phyloP scores from a whole-genome alignment of 129 eudicot genomes.

The Solidago caesia region DNA sequence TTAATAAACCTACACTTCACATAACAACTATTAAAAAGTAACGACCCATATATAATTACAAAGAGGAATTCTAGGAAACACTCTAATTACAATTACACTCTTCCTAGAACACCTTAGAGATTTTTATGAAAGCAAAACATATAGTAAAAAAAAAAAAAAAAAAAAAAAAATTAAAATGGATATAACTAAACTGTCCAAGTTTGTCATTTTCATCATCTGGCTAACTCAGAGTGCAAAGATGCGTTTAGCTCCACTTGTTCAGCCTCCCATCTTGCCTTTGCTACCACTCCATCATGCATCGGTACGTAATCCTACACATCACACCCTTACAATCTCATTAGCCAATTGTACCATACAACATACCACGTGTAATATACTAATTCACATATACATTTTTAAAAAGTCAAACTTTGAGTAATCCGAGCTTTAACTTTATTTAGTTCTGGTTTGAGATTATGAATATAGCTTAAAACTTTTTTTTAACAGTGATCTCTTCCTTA shows the following conservation, averaged over 20 bases:
- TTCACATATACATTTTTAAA: background rate
- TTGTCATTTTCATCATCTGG: slow-evolving; percentile 35
- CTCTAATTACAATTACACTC: slow-evolving; percentile 21
- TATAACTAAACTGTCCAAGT: background rate
- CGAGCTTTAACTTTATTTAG: no score
- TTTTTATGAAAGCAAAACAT: background rate
- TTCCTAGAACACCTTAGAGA: slow-evolving; percentile 12
- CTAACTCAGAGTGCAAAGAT: slow-evolving; percentile 44
- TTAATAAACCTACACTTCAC: background rate
- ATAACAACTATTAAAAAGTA: background rate
- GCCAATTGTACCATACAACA: slow-evolving; percentile 14
- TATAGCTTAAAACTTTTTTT: no score
- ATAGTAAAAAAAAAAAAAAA: background rate
- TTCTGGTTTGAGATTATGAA: no score
- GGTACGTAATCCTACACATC: slow-evolving; percentile 61
- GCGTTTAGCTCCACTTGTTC: slow-evolving; percentile 68
- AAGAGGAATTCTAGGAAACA: slow-evolving; percentile 1
- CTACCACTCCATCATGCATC: slow-evolving; percentile 56
- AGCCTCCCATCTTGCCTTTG: slow-evolving; percentile 62
- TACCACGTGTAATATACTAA: slow-evolving; percentile 3
- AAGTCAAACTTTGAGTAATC: no score
- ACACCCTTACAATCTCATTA: slow-evolving; percentile 21
- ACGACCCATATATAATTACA: slow-evolving; percentile 5
- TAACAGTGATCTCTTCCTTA: no score
- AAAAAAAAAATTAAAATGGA: background rate